Base-by-base conservation (phyloP, 768 basidiomycete genomes). In the Boletus barrowsii region DNA sequence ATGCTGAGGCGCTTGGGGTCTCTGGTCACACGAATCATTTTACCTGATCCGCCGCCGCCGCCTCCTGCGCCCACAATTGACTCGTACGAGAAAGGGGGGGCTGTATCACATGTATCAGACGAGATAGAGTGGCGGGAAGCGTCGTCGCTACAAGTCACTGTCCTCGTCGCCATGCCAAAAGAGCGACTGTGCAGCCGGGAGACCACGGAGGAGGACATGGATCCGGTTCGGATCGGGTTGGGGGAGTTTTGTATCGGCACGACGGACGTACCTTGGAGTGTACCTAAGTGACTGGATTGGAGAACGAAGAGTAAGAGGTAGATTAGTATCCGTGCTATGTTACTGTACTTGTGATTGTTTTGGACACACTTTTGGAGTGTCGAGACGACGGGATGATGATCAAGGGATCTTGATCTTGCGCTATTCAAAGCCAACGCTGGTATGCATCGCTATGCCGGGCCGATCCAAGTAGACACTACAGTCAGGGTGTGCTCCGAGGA, bases 151-250 rank as follows among this genome's bases (percentile, higher is more conserved):
- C 73, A 73, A 47, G 67, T 80, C 14, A 71, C 74, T 4, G 72
- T 79, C 17, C 58, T 73, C 14, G 69, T 80, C 43, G 62, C 71
- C 9, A 76, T 81, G 75, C 76, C 80, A 14, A 65, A 58, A 8
- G 62, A 59, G 50, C 35, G 37, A 30, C 26, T 29, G 15, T 5
- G 43, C 24, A 2, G 35, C 10, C 11, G 46, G 4, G 39, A 22
- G 10, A 13, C 36, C 20, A 30, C 42, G n/a, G 41, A 24, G 15
- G 42, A 20, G 35, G 56, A 44, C 1, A 14, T 13, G 54, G 55
- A 44, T 51, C 26, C 36, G 48, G 53, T 55, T 41, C 40, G 64
- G 69, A 10, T 72, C 67, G 61, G 61, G 62, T 32, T 75, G 73
- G 49, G 76, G 7, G 70, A 71, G 36, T 70, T 62, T 45, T 71